A percentile compares a stretch with the other conserved stretches of the same genome.
Evolutionary conservation across 176 grass and related monocot genomes (phyloP).

Genomic region (Microstegium vimineum): DNA sequence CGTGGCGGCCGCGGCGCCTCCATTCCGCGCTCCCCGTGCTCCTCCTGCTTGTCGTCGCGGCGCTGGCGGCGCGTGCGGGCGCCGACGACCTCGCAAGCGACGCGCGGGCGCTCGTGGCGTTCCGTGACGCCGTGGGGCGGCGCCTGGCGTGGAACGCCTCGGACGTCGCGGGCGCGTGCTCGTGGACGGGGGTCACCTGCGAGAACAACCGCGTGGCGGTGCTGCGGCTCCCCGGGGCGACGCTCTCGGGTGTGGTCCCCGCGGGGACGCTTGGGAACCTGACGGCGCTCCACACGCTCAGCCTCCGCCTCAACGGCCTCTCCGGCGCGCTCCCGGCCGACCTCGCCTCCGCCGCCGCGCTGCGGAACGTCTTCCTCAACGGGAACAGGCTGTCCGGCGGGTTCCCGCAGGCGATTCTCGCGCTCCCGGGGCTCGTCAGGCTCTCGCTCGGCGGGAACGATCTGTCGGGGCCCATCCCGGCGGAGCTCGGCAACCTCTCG

Average conservation of each 20-base stretch:
- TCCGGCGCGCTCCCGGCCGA: constrained; percentile 36
- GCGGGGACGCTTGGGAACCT: constrained; percentile 53
- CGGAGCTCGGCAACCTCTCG: constrained; percentile 37
- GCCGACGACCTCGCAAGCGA: constrained; percentile 51
- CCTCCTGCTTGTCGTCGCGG: not conserved
- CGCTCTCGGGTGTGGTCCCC: constrained; percentile 36
- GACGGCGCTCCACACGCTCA: constrained; percentile 50
- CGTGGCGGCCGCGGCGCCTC: not conserved
- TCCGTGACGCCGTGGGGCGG: constrained; percentile 50
- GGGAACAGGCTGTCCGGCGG: constrained; percentile 47
- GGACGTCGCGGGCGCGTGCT: constrained; percentile 7
- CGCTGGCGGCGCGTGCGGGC: not conserved
- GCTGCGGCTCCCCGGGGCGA: constrained; percentile 44
- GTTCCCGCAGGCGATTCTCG: constrained; percentile 39
- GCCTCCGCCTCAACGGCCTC: constrained; percentile 63
- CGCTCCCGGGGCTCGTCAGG: constrained; percentile 27
- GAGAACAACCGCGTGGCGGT: constrained; percentile 29
- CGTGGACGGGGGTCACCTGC: constrained; percentile 59
- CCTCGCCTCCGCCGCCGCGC: constrained; percentile 18
- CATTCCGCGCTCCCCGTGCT: not conserved
- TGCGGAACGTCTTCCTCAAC: constrained; percentile 55
- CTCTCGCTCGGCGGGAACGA: constrained; percentile 47
- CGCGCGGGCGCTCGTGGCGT: constrained; percentile 38
- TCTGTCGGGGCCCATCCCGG: constrained; percentile 34
- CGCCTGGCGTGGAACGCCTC: constrained; percentile 45